Conservation (phyloP, 2,329 filamentous ascomycete genomes). For the Colletotrichum sansevieriae region DNA sequence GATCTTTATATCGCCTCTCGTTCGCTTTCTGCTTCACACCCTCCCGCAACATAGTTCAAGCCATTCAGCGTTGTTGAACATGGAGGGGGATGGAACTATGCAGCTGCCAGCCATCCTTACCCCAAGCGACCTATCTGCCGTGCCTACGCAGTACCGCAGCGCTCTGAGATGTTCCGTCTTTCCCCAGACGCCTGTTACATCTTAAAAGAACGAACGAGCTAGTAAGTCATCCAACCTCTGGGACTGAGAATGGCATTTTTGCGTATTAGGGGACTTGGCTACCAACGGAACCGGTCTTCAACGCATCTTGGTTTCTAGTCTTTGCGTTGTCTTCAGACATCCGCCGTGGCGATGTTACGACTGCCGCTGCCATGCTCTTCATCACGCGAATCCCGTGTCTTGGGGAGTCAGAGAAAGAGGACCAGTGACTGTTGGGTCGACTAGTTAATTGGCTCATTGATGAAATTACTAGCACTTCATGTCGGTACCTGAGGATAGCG, state of each 20-base stretch:
- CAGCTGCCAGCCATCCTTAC: background rate
- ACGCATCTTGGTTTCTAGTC: conserved; percentile 1
- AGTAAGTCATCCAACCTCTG: conserved; percentile 12
- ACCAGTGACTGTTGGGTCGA: too few relatives aligned
- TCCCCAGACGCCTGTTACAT: background rate
- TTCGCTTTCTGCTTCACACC: conserved; percentile 30
- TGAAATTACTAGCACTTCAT: background rate
- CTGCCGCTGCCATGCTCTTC: conserved; percentile 8
- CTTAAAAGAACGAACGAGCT: background rate
- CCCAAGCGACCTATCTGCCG: conserved; percentile 10
- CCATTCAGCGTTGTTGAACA: conserved; percentile 23
- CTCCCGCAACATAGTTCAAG: background rate
- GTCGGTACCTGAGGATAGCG: background rate
- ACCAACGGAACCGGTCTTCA: background rate
- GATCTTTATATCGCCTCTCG: background rate
- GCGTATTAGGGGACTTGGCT: background rate
- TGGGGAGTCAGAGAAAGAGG: background rate
- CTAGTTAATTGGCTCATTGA: background rate
- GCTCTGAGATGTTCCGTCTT: background rate
- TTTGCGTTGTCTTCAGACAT: conserved; percentile 10
- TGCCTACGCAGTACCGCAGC: background rate
- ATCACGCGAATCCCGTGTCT: conserved; percentile 18
- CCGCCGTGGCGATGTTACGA: conserved; percentile 6
- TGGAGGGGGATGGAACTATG: background rate
- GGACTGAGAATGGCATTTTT: background rate